Evolutionary conservation across 768 basidiomycete species (phyloP), one percentile per base, ranked within the genome.

Genomic region (Clavulina sp.): DNA sequence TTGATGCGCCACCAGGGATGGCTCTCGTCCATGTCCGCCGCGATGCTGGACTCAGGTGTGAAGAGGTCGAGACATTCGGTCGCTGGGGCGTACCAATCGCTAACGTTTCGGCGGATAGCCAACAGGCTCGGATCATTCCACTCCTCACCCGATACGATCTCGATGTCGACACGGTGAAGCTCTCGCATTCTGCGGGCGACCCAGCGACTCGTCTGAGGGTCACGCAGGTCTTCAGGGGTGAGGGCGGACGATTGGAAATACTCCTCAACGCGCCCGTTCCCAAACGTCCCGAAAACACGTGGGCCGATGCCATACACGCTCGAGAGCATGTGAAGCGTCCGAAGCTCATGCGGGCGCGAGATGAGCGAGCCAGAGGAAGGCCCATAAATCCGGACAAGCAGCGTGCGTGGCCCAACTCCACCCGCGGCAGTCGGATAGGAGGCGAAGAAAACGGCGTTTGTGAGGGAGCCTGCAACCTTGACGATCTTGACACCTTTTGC

Each of bases 381-480:
- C 5, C 95, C 95, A 62, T 96, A 99, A 52, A 99, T 76, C 55
- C 95, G 82, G 54, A 97, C 76, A 6, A 99, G 73, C 26, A 96
- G 64, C 1, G 85, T 92, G 4, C 65, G 67, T 2, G 63, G 65
- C 48, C 52, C 58, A 26, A 57, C 48, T 23, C 57, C 56, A 4
- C 55, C 57, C 69, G 73, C 64, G 68, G 51, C 66, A 69, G 19
- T 65, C 62, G 30, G 69, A 60, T 63, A 88, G 6, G 91, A 86
- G 50, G 96, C 82, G 67, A 97, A 99, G 69, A 87, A 97, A 51
- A 99, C 89, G 51, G 86, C 83, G 65, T 99, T 99, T 38, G 93
- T 99, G 57, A 96, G 67, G 7, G 87, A 82, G 5, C 93, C 92
- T 4, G 91, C 87, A 23, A 92, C 82, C 62, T 83, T 91, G 61